A percentile compares a stretch with the other conserved stretches of the same genome.
phyloP scores from a whole-genome alignment of 1,139 yeast species.

The Suhomyces panamericanus region DNA sequence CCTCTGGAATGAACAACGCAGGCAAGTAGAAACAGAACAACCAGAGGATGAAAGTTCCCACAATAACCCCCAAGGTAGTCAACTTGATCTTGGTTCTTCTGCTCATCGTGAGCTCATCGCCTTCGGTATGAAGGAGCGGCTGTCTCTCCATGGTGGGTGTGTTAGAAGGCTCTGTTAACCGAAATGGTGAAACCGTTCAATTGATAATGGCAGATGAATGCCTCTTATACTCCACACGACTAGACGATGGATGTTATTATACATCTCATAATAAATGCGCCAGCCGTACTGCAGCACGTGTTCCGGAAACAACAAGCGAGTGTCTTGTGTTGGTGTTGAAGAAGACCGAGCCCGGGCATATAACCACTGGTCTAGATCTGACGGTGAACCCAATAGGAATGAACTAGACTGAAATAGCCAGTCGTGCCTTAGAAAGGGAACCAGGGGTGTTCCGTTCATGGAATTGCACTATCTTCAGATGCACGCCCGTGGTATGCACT shows the following conservation, averaged over 20 bases:
- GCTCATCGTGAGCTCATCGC: conserved; percentile 22
- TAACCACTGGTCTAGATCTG: no score
- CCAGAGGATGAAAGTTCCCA: conserved; percentile 25
- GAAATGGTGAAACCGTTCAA: no score
- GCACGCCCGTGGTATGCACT: no score
- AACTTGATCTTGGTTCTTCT: conserved; percentile 18
- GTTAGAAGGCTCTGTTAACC: neutral
- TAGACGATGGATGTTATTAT: neutral
- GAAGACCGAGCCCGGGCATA: neutral
- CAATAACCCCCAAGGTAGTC: conserved; percentile 18
- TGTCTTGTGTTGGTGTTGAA: neutral
- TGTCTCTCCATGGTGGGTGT: conserved; percentile 14
- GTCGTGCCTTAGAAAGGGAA: no score
- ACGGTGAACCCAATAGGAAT: no score
- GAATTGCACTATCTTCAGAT: no score
- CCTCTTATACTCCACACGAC: conserved; percentile 1
- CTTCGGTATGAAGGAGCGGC: conserved; percentile 18
- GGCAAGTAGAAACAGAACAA: conserved; percentile 40
- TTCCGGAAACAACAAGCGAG: neutral
- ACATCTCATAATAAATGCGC: neutral
- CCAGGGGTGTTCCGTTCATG: no score
- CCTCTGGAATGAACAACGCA: conserved; percentile 35
- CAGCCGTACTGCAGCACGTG: neutral
- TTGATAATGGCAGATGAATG: neutral
- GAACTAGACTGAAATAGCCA: no score